phyloP scores from a whole-genome alignment of 768 basidiomycete genomes.

The Trametes elegans region DNA sequence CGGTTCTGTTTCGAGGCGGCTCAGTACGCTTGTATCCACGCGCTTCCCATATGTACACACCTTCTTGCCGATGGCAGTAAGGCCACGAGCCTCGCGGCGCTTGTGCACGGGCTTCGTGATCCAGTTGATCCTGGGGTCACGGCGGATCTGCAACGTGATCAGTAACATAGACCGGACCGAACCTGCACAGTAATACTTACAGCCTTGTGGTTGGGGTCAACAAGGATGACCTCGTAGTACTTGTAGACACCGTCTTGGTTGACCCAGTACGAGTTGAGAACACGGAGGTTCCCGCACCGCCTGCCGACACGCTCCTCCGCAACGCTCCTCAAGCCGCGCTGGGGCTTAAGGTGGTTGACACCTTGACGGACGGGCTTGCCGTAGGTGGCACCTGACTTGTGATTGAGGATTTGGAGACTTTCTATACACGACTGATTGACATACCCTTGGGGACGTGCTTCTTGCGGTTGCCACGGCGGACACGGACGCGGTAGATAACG shows the following conservation, averaged over 20 bases:
- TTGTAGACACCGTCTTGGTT: slow-evolving; percentile 99
- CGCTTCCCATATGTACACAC: slow-evolving; percentile 38
- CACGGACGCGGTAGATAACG: slow-evolving; percentile 95
- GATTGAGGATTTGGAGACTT: neutral
- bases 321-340: slow-evolving; percentile 86
- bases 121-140: slow-evolving; percentile 98
- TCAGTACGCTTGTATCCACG: slow-evolving; percentile 5
- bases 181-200: slow-evolving; percentile 44
- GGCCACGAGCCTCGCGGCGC: slow-evolving; percentile 95
- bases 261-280: slow-evolving; percentile 98
- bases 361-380: slow-evolving; percentile 99
- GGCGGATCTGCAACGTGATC: slow-evolving; percentile 67
- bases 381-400: slow-evolving; percentile 79
- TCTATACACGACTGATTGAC: slow-evolving; percentile 18
- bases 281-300: slow-evolving; percentile 94
- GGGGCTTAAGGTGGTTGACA: slow-evolving; percentile 99
- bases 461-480: slow-evolving; percentile 98
- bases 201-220: slow-evolving; percentile 93
- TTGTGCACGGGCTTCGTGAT: slow-evolving; percentile 98
- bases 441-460: slow-evolving; percentile 96
- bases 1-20: slow-evolving; percentile 64
- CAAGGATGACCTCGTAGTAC: slow-evolving; percentile 98
- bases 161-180: neutral
- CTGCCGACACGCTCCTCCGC: slow-evolving; percentile 98
- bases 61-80: slow-evolving; percentile 95